Conservation (phyloP, 2,329 filamentous ascomycete species). For the Rosellinia necatrix region DNA sequence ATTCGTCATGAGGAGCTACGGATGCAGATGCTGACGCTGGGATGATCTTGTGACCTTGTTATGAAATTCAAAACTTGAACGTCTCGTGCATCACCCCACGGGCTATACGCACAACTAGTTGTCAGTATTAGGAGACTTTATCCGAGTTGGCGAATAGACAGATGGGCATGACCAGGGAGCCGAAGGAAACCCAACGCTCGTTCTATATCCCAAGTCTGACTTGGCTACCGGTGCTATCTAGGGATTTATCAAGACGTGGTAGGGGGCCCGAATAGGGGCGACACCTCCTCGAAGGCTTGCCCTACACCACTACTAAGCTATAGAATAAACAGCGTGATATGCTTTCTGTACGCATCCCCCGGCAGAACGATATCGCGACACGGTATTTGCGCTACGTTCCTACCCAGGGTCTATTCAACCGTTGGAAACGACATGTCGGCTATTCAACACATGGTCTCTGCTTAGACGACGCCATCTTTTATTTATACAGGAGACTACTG, state of each 20-base stretch:
- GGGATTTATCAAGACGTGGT: too few species aligned
- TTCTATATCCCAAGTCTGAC: background rate
- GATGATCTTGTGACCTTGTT: background rate
- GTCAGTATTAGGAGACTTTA: background rate
- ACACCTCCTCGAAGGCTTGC: background rate
- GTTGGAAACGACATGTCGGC: conserved; percentile 35
- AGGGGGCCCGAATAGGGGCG: background rate
- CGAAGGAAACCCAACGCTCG: background rate
- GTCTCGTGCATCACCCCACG: background rate
- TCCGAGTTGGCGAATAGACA: background rate
- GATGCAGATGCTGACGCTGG: background rate
- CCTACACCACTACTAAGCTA: background rate
- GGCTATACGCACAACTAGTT: background rate
- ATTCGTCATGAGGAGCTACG: conserved; percentile 9
- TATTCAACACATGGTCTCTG: conserved; percentile 29
- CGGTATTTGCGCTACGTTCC: conserved; percentile 33
- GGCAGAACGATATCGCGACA: conserved; percentile 16
- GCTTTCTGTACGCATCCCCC: too few species aligned
- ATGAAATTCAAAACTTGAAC: background rate
- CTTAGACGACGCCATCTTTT: conserved; percentile 31
- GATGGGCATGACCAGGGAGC: background rate
- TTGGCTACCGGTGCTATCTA: background rate
- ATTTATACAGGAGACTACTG: conserved; percentile 35
- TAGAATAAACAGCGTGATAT: background rate
- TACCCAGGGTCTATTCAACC: conserved; percentile 16